Base-by-base conservation (phyloP, 2,329 filamentous ascomycete species). In the Phoma sp. region DNA sequence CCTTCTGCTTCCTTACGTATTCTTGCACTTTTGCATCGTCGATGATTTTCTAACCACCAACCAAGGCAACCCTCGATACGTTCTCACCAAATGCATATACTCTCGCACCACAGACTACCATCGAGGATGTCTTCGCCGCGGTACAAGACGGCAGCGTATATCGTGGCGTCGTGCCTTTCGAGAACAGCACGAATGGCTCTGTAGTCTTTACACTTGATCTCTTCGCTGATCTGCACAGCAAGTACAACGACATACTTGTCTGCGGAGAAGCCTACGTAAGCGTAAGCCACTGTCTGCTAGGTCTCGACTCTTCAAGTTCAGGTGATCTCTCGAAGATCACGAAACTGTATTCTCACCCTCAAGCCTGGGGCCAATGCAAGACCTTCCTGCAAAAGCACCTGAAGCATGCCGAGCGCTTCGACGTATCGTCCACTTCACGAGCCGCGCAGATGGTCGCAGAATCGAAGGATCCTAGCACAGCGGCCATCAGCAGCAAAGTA, bases 161-260 rank as follows among this genome's bases (percentile, higher is more conserved):
- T 47, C 88, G 88, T 52, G 95, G 93, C 63, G 90, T 98, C 29
- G 90, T 97, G 1, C 95, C 95, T 6, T 93, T 96, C 76, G 94
- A 98, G 74, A 99, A 99, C 80, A 96, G 91, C 36, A 94, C 91
- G 72, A 96, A 98, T 76, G 95, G 95, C 69, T 88, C 89, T 50
- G 95, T 99, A 44, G 87, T 95, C 51, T 90, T 92, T 74, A 96
- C 93, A 0, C 84, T 98, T 22, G 93, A 97, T 76, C 85, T 94
- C 62, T 86, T 99, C 57, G 91, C 91, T 62, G 92, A 96, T 77
- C 82, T 89, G 24, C 78, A 85, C 35, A 77, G 75, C 37, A 76
- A 77, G 38, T 91, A 90, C 71, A 81, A 82, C 10, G 85, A 90
- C 70, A 83, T 97, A 40, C 81, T 83, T 43, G 89, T 98, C 36